Percentiles rank a stretch among this genome's conserved stretches.
These are phyloP conservation scores for Voacanga thouarsii DNA, from an alignment of 257 asterid genomes.

Conservation along the genomic window DNA sequence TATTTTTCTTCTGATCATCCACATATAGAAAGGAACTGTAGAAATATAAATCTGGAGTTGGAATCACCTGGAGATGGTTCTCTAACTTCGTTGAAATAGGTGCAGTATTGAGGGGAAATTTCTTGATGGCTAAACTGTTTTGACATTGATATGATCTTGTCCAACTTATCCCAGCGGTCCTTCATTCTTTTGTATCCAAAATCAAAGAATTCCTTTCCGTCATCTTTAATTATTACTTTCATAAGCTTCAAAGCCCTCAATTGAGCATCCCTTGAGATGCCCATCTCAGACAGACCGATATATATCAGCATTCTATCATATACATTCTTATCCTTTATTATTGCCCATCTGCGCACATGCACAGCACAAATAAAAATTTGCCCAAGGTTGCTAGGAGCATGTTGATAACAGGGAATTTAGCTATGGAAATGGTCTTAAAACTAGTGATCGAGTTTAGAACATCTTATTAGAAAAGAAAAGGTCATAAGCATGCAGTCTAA, in stretches of 20 bases:
- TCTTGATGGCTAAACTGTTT: conserved; percentile 47
- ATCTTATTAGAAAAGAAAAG: no score
- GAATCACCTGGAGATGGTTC: conserved; percentile 78
- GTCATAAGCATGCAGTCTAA: no score
- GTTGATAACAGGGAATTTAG: no score
- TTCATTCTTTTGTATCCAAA: conserved; percentile 48
- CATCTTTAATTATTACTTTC: conserved; percentile 31
- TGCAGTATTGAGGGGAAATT: conserved; percentile 53
- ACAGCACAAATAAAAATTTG: not conserved
- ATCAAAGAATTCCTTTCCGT: conserved; percentile 38
- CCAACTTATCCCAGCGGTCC: conserved; percentile 53
- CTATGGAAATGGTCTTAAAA: no score
- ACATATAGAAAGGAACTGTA: no score
- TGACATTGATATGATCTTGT: conserved; percentile 37
- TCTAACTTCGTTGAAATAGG: conserved; percentile 41
- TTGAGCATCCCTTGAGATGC: conserved; percentile 57
- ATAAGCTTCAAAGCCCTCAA: conserved; percentile 59
- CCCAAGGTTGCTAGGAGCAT: not conserved
- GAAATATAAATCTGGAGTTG: not conserved
- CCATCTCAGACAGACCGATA: conserved; percentile 34
- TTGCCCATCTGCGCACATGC: conserved; percentile 65
- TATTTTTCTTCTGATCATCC: no score
- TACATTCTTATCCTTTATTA: conserved; percentile 49
- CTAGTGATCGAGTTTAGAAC: no score
- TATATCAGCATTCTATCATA: conserved; percentile 36